Evolutionary conservation across 2,329 filamentous ascomycete genomes (phyloP).

Genomic region (Stachybotrys echinatus): DNA sequence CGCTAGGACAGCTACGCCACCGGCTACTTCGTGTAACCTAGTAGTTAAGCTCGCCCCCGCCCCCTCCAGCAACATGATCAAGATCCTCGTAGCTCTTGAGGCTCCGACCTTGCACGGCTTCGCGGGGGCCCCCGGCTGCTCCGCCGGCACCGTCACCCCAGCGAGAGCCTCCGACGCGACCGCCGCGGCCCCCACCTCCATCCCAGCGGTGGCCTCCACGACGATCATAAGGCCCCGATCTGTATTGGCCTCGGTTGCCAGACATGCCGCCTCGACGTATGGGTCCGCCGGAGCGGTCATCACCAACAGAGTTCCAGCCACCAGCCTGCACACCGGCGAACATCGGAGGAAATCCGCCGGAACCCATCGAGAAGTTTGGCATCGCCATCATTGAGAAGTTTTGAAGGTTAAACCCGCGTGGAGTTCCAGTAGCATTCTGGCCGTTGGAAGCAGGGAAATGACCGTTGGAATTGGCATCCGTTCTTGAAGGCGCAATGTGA

Average conservation of each 20-base stretch:
- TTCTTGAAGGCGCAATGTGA: constrained; percentile 88
- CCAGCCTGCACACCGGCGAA: constrained; percentile 46
- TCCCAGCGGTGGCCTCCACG: constrained; percentile 44
- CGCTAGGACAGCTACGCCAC: too few relatives aligned
- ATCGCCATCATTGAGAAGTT: constrained; percentile 61
- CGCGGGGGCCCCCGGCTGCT: constrained; percentile 75
- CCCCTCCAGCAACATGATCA: constrained; percentile 73
- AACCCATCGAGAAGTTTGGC: constrained; percentile 50
- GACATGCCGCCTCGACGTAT: constrained; percentile 61
- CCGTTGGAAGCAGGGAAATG: constrained; percentile 82
- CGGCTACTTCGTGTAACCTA: too few relatives aligned
- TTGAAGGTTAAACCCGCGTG: constrained; percentile 83
- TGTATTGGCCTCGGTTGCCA: constrained; percentile 48
- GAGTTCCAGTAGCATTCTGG: constrained; percentile 75
- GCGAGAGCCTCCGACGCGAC: constrained; percentile 47
- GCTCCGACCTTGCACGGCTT: constrained; percentile 87
- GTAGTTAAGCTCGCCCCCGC: constrained; percentile 85
- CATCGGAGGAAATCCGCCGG: constrained; percentile 45
- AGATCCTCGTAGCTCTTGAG: constrained; percentile 97
- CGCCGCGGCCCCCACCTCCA: constrained; percentile 44
- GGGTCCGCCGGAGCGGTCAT: constrained; percentile 59
- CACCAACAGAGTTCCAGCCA: constrained; percentile 45
- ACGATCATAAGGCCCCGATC: constrained; percentile 70
- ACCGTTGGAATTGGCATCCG: constrained; percentile 91
- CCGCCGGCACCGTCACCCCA: constrained; percentile 74